A percentile compares a stretch with the other conserved stretches of the same genome.
phyloP scores from a whole-genome alignment of 805 yeast species.

The Starmera quercuum region DNA sequence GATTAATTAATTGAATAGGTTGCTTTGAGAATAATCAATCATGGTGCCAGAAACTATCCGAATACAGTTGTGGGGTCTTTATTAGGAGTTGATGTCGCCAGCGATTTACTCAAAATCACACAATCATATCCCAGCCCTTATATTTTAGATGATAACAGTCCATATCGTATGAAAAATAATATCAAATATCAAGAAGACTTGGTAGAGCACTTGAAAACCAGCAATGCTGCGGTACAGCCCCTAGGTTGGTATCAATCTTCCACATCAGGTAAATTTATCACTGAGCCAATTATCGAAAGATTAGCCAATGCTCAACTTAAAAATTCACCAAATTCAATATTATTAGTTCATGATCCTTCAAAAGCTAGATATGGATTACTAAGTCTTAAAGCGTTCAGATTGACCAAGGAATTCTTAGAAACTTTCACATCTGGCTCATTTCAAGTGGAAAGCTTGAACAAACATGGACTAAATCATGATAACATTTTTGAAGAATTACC shows the following conservation, averaged over 20 bases:
- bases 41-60: constrained; percentile 58
- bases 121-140: constrained; percentile 64
- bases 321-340: constrained; percentile 41
- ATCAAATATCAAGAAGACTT: constrained; percentile 62
- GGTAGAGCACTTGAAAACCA: constrained; percentile 49
- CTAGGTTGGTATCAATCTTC: constrained; percentile 81
- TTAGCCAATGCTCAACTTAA: constrained; percentile 56
- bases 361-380: constrained; percentile 56
- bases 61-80: constrained; percentile 61
- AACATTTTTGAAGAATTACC: constrained; percentile 70
- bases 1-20: too few relatives aligned
- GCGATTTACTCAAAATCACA: constrained; percentile 36
- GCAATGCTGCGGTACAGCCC: constrained; percentile 60
- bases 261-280: constrained; percentile 60
- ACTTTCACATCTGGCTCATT: constrained; percentile 46
- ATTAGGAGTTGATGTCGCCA: constrained; percentile 62
- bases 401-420: constrained; percentile 53
- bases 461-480: constrained; percentile 51
- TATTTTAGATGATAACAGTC: constrained; percentile 49
- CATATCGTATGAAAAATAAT: constrained; percentile 55
- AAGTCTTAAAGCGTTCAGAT: constrained; percentile 60
- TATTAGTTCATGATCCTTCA: constrained; percentile 65
- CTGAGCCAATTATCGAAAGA: constrained; percentile 59
- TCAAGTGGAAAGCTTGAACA: constrained; percentile 54
- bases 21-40: constrained; percentile 56